Percentiles rank a stretch among this genome's conserved stretches.
Evolutionary conservation across 2,329 filamentous ascomycete species (phyloP).

Genomic region (Iodosphaeria phyllophila): DNA sequence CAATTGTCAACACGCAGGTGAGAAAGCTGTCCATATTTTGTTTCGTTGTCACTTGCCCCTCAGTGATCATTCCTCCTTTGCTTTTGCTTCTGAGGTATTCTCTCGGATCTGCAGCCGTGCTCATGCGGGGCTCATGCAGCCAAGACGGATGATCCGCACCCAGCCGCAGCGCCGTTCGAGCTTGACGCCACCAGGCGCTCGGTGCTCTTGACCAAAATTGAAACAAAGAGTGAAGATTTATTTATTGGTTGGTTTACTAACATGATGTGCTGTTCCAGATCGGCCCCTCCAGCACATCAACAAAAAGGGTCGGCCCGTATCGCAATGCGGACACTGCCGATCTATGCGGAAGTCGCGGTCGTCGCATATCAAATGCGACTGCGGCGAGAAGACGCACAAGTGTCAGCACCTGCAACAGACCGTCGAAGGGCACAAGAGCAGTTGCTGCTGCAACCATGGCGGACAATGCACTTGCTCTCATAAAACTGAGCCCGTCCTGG

Average conservation of each 20-base stretch:
- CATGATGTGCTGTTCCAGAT: constrained; percentile 32
- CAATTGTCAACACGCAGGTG: constrained; percentile 93
- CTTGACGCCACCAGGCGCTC: no score
- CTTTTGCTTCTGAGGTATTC: no score
- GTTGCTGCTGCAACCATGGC: constrained; percentile 53
- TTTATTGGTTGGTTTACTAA: constrained; percentile 3
- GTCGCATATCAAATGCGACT: constrained; percentile 91
- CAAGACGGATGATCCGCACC: no score
- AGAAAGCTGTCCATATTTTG: no score
- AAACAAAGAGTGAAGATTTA: constrained; percentile 1
- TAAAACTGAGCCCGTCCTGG: constrained; percentile 43
- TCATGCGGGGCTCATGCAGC: no score
- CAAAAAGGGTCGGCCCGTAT: constrained; percentile 92
- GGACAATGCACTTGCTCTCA: constrained; percentile 44
- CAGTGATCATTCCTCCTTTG: no score
- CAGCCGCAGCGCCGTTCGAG: not conserved
- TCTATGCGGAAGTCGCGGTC: constrained; percentile 89
- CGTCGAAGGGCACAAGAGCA: constrained; percentile 40
- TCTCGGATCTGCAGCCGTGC: no score
- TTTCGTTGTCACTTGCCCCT: no score
- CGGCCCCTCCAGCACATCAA: constrained; percentile 86
- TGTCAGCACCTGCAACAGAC: constrained; percentile 40
- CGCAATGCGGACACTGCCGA: constrained; percentile 95
- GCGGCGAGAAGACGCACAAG: constrained; percentile 74
- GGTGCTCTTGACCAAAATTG: not conserved